These are phyloP conservation scores for Globisporangium paroecandrum DNA, from an alignment of 352 stramenopile genomes.

Conservation along the genomic window DNA sequence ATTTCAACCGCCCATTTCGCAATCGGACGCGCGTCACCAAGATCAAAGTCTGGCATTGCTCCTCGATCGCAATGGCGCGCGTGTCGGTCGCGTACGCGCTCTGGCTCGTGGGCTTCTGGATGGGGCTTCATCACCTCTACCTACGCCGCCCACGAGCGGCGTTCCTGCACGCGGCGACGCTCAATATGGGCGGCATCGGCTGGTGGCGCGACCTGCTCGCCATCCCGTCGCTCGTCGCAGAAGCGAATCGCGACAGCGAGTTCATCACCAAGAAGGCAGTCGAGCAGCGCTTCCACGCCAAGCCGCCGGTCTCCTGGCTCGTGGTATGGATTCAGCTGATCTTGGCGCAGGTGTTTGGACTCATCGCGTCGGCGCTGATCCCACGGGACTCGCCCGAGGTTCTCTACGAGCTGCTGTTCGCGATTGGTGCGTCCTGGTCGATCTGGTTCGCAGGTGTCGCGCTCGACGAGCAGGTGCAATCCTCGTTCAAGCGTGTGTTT, in stretches of 20 bases:
- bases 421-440: conserved; percentile 14
- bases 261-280: conserved; percentile 13
- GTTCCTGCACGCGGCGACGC: conserved; percentile 21
- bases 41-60: neutral
- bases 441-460: conserved; percentile 20
- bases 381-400: neutral
- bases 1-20: neutral
- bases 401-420: conserved; percentile 20
- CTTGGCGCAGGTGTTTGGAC: conserved; percentile 5
- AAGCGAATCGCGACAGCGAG: conserved; percentile 20
- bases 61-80: neutral
- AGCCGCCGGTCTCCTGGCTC: conserved; percentile 16
- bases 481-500: neutral
- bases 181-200: conserved; percentile 19
- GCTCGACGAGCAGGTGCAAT: conserved; percentile 9
- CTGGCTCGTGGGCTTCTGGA: conserved; percentile 23
- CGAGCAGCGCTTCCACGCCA: conserved; percentile 14
- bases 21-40: neutral
- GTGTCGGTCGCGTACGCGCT: conserved; percentile 16
- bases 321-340: conserved; percentile 14
- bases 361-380: conserved; percentile 13
- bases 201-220: conserved; percentile 22
- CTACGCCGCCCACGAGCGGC: conserved; percentile 17
- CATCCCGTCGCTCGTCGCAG: conserved; percentile 17
- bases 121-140: conserved; percentile 26